Evolutionary conservation across 306 rosid species (phyloP).

Genomic region (Styphnolobium japonicum): DNA sequence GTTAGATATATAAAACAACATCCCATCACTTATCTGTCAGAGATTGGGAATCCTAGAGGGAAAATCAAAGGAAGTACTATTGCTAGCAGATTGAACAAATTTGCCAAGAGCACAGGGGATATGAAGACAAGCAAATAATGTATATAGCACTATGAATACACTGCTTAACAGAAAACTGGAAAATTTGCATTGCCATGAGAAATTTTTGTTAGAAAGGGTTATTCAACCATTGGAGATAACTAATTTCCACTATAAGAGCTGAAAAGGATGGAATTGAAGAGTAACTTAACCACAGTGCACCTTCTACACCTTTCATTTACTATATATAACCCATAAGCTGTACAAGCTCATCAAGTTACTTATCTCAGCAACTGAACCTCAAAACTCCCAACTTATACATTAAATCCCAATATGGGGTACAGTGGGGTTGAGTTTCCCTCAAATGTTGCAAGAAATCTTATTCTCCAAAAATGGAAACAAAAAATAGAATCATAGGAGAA

Average conservation of each 20-base stretch:
- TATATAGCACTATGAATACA: neutral
- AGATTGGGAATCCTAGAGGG: constrained; percentile 21
- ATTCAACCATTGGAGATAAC: neutral
- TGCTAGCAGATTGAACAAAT: constrained; percentile 4
- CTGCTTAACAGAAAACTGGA: neutral
- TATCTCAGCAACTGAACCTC: constrained; percentile 35
- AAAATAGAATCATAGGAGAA: constrained; percentile 14
- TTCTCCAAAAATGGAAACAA: constrained; percentile 27
- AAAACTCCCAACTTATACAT: constrained; percentile 40
- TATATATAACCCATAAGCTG: constrained; percentile 36
- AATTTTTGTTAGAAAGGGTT: neutral
- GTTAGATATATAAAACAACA: neutral
- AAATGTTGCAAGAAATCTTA: constrained; percentile 25
- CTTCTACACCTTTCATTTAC: neutral
- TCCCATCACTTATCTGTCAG: constrained; percentile 31
- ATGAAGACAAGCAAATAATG: neutral
- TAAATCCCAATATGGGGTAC: constrained; percentile 41
- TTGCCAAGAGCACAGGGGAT: neutral
- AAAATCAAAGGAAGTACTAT: neutral
- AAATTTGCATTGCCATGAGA: neutral
- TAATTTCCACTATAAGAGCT: constrained; percentile 8
- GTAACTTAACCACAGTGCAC: neutral
- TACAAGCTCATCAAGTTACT: constrained; percentile 47
- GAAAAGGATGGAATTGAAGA: neutral
- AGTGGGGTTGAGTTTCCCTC: constrained; percentile 35